phyloP scores from a whole-genome alignment of 768 basidiomycete species.

The Phylloporus rhodoxanthus region DNA sequence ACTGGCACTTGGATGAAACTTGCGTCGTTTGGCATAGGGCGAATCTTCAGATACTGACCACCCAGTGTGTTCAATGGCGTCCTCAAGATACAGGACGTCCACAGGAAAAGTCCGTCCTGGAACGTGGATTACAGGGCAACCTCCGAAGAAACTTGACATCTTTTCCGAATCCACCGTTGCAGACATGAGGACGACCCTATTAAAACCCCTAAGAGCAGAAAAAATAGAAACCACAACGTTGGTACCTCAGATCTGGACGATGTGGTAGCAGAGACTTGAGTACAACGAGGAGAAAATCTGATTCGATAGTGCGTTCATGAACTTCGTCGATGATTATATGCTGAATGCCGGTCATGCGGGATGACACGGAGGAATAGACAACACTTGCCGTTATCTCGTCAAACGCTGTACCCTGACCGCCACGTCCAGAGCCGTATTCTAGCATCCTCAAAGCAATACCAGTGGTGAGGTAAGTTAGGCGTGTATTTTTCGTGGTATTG shows the following conservation, averaged over 20 bases:
- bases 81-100: constrained; percentile 78
- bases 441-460: constrained; percentile 96
- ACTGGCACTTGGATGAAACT: constrained; percentile 21
- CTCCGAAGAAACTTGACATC: constrained; percentile 83
- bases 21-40: constrained; percentile 70
- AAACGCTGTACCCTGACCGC: constrained; percentile 72
- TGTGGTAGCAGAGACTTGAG: constrained; percentile 75
- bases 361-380: constrained; percentile 3
- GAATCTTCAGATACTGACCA: constrained; percentile 80
- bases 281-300: constrained; percentile 93
- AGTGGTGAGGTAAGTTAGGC: constrained; percentile 81
- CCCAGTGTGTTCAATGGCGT: constrained; percentile 74
- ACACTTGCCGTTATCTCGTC: constrained; percentile 85
- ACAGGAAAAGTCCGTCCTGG: constrained; percentile 96
- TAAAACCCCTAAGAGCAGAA: constrained; percentile 4
- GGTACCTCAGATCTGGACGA: constrained; percentile 79
- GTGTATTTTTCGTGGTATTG: constrained; percentile 72
- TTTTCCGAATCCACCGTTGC: constrained; percentile 92
- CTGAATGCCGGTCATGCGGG: constrained; percentile 32
- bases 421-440: constrained; percentile 71
- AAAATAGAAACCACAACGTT: background rate
- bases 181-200: constrained; percentile 90
- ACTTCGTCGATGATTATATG: constrained; percentile 98
- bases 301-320: constrained; percentile 95
- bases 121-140: constrained; percentile 76